Base-by-base conservation (phyloP, 2,329 filamentous ascomycete species). In the Phialemonium atrogriseum region DNA sequence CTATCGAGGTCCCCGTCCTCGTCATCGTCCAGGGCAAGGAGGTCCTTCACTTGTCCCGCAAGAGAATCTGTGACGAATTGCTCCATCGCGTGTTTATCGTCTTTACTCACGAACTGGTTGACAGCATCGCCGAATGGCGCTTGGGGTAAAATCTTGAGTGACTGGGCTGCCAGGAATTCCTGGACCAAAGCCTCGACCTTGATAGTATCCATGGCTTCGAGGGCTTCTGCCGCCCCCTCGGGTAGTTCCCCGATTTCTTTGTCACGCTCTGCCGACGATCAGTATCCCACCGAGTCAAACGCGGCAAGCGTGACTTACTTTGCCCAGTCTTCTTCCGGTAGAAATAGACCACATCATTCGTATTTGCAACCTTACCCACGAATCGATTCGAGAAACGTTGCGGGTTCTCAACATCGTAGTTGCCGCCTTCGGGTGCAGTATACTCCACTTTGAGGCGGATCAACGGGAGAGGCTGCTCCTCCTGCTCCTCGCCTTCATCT, bases 341-440 rank as follows among this genome's bases (percentile, higher is more conserved):
- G 52, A 94, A 96, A 48, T 89, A 83, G 1, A 98, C 79, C 1
- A 98, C 86, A 46, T 98, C 91, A 44, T 88, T 93, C 8, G 80
- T 79, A 50, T 98, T 98, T 37, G 91, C 91, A 1, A 98, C 89
- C 49, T 77, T 84, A n/a, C 79, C 82, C 2, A 82, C 71, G 45
- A 96, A 98, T 3, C 87, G 75, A 52, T 94, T 94, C 0, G 89
- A 96, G 49, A 96, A 95, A 7, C 91, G 78, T 52, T 96, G 91
- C 0, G 91, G 88, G 39, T 98, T 98, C 54, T 96, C 91, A 41
- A 83, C 80, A 44, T 96, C 84, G 48, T 86, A 98, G 21, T 77
- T 75, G 10, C 86, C 84, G 4, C 86, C 87, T 26, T 93, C 85
- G 0, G 82, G 82, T 0, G 87, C 78, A 0, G 84, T 83, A 43